Evolutionary conservation across 2,329 filamentous ascomycete genomes (phyloP), one percentile per base, ranked within the genome.

Genomic region (Periconia digitata): DNA sequence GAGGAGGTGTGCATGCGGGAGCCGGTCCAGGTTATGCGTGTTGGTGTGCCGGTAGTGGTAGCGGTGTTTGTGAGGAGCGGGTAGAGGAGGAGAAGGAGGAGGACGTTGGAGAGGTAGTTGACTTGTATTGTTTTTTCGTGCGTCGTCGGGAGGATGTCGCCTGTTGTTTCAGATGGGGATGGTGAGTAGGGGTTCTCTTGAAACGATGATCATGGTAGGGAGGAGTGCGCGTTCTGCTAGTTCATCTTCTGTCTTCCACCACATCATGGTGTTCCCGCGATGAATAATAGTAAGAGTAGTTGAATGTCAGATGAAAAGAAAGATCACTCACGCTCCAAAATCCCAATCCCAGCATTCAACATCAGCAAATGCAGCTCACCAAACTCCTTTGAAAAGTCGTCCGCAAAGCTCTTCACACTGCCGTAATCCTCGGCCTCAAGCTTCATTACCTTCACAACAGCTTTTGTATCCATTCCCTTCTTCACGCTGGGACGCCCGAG

Each of bases 71-170:
- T 43, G 1, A 47, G 22, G n/a, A 42, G 7, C 3, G 65, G 65
- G 8, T 67, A 64, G 18, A 84, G 63, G 2, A 80, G 60, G 3
- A 81, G 44, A 0, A 72, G 8, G 17, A 46, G 35, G 10, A 46
- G 24, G 12, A 46, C 37, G 21, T 40, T 39, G 16, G 36, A 32
- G 76, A 8, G 38, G 3, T 76, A 70, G 56, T 83, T 83, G 49
- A 82, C 76, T 59, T 83, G 79, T 12, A 83, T 50, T 0, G 69
- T 75, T 36, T 40, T 35, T 47, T 69, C 66, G 49, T 55, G 63
- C n/a, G n/a, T n/a, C n/a, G n/a, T n/a, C n/a, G n/a, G n/a, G n/a
- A n/a, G n/a, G n/a, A n/a, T n/a, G n/a, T n/a, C n/a, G n/a, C n/a
- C n/a, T n/a, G n/a, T n/a, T n/a, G n/a, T n/a, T n/a, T n/a, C n/a